Percentiles rank a stretch among this genome's conserved stretches.
These are phyloP conservation scores for Petasospora rhodanensis DNA, from an alignment of 1,139 yeast species.

Conservation along the genomic window DNA sequence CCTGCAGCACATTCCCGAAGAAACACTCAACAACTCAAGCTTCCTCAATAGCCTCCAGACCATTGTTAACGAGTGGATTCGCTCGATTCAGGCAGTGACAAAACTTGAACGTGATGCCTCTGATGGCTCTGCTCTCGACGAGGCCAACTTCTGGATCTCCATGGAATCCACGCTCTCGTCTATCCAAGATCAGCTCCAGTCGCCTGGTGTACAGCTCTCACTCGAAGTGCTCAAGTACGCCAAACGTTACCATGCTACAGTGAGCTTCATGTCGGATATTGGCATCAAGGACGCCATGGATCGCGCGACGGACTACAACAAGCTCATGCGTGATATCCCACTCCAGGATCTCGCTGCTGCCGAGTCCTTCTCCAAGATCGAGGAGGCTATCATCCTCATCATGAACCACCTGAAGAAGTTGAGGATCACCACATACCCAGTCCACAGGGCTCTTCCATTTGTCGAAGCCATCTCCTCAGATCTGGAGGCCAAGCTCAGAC, in stretches of 20 bases:
- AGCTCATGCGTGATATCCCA: conserved; percentile 68
- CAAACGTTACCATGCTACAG: conserved; percentile 75
- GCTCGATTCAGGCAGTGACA: conserved; percentile 56
- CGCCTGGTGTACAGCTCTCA: conserved; percentile 53
- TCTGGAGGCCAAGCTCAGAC: conserved; percentile 32
- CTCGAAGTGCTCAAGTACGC: conserved; percentile 61
- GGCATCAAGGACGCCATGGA: conserved; percentile 58
- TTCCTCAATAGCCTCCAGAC: conserved; percentile 64
- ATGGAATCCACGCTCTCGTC: conserved; percentile 59
- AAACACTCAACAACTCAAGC: conserved; percentile 42
- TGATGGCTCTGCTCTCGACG: conserved; percentile 63
- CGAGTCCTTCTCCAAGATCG: conserved; percentile 40
- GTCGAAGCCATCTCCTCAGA: conserved; percentile 58
- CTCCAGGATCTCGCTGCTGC: conserved; percentile 55
- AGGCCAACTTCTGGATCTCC: conserved; percentile 75
- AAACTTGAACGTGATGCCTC: conserved; percentile 42
- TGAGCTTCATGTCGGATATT: conserved; percentile 67
- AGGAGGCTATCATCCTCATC: conserved; percentile 41
- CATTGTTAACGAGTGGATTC: conserved; percentile 70
- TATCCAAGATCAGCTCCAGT: conserved; percentile 54
- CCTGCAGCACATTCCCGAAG: conserved; percentile 31
- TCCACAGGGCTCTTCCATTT: conserved; percentile 56
- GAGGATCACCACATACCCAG: conserved; percentile 59
- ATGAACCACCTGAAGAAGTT: conserved; percentile 65
- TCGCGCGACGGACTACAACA: conserved; percentile 51